Percentiles rank a stretch among this genome's conserved stretches.
Evolutionary conservation across 192 early-diverging fungal species (phyloP).

Genomic region (Coemansia sp.): DNA sequence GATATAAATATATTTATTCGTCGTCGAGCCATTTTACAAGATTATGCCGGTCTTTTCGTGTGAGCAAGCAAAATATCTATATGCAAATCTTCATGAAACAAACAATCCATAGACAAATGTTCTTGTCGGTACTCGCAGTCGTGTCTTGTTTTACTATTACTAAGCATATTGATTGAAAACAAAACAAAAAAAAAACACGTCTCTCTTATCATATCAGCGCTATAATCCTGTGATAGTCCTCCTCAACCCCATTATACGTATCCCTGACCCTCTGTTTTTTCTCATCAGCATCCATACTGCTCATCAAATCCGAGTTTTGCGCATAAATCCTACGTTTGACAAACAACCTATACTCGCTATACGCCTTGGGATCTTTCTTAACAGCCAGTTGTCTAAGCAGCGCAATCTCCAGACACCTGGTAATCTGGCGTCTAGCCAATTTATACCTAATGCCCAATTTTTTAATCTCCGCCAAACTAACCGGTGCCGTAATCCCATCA

Average conservation of each 20-base stretch:
- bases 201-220: conserved; percentile 1
- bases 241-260: conserved; percentile 69
- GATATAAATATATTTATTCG: conserved; percentile 75
- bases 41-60: conserved; percentile 78
- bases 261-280: conserved; percentile 73
- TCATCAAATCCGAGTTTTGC: conserved; percentile 76
- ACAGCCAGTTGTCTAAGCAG: conserved; percentile 65
- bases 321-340: conserved; percentile 83
- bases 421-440: conserved; percentile 77
- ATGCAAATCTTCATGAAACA: conserved; percentile 61
- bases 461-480: conserved; percentile 54
- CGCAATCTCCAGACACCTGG: conserved; percentile 81
- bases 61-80: conserved; percentile 55
- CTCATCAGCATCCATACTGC: conserved; percentile 63
- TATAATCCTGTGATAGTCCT: conserved; percentile 71
- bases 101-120: conserved; percentile 81
- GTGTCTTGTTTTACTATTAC: conserved; percentile 16
- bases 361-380: conserved; percentile 41
- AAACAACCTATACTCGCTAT: conserved; percentile 67
- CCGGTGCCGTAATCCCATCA: conserved; percentile 61
- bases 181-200: conserved; percentile 34
- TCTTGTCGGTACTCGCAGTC: conserved; percentile 78
- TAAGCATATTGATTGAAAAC: too few relatives aligned
- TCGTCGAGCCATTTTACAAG: conserved; percentile 88
- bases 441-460: conserved; percentile 65